Conservation (phyloP, 1,284 basidiomycete species). For the Puccinia polysora region DNA sequence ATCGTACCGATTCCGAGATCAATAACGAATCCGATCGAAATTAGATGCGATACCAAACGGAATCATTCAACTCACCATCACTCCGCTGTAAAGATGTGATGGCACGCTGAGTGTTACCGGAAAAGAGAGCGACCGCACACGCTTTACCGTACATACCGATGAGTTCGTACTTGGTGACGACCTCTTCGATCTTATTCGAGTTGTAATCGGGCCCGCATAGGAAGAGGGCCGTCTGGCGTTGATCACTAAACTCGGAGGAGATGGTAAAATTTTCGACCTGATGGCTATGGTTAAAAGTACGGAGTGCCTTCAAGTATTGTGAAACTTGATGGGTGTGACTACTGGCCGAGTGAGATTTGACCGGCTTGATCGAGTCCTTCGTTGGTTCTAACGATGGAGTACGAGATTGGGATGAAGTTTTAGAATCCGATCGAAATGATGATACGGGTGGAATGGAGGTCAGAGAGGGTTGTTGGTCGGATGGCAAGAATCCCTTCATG, state of each 20-base stretch:
- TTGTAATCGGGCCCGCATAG: slow-evolving; percentile 39
- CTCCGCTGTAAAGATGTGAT: slow-evolving; percentile 73
- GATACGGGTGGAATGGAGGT: background rate
- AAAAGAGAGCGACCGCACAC: slow-evolving; percentile 64
- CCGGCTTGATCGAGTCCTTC: too few species aligned
- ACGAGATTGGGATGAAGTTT: background rate
- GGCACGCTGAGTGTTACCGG: slow-evolving; percentile 67
- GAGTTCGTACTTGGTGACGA: slow-evolving; percentile 28
- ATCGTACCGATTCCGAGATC: too few species aligned
- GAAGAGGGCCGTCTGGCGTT: slow-evolving; percentile 25
- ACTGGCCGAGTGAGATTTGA: too few species aligned
- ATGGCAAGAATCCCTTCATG: slow-evolving; percentile 27
- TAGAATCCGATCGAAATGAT: background rate
- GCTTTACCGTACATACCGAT: slow-evolving; percentile 41
- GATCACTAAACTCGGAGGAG: slow-evolving; percentile 30
- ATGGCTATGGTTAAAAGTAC: slow-evolving; percentile 31
- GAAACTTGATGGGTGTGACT: background rate
- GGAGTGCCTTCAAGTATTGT: slow-evolving; percentile 22
- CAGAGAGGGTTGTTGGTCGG: background rate
- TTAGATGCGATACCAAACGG: background rate
- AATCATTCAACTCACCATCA: slow-evolving; percentile 65
- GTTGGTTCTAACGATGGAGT: background rate
- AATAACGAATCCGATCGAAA: too few species aligned
- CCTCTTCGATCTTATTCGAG: slow-evolving; percentile 29
- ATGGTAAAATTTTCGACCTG: slow-evolving; percentile 38